phyloP scores from a whole-genome alignment of 345 rosid species.

The Raphanus sativus region DNA sequence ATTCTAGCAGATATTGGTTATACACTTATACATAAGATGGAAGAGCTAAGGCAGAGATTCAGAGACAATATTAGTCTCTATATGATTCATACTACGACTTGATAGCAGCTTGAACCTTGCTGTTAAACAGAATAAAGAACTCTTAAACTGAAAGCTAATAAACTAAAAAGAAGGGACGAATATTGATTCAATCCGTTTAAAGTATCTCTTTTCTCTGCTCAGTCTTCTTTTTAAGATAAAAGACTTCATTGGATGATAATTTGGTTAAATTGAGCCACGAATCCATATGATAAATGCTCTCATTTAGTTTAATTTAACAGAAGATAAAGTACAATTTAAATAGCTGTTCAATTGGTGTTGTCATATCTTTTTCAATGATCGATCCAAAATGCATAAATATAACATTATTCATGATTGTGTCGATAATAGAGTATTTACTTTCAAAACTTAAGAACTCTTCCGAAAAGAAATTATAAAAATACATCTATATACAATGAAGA shows the following conservation, averaged over 20 bases:
- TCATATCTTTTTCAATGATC: background rate
- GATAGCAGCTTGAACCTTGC: background rate
- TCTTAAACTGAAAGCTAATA: background rate
- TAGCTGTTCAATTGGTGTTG: background rate
- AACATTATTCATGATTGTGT: background rate
- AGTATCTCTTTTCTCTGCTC: background rate
- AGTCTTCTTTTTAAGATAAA: background rate
- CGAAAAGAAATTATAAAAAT: background rate
- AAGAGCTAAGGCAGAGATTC: background rate
- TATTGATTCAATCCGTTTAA: background rate
- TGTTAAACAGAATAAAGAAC: background rate
- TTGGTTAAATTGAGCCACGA: background rate
- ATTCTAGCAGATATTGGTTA: slow-evolving; percentile 7
- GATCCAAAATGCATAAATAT: background rate
- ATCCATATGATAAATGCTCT: no score
- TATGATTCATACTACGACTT: background rate
- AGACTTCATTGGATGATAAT: background rate
- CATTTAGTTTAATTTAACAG: background rate
- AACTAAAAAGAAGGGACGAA: background rate
- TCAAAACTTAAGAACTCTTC: background rate
- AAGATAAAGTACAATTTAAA: background rate
- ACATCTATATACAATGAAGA: background rate
- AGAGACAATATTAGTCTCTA: background rate
- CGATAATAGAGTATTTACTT: background rate
- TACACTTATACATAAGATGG: background rate